A percentile compares a stretch with the other conserved stretches of the same genome.
These are phyloP conservation scores for Xylaria sp. DNA, from an alignment of 2,329 filamentous ascomycete genomes.

Conservation along the genomic window DNA sequence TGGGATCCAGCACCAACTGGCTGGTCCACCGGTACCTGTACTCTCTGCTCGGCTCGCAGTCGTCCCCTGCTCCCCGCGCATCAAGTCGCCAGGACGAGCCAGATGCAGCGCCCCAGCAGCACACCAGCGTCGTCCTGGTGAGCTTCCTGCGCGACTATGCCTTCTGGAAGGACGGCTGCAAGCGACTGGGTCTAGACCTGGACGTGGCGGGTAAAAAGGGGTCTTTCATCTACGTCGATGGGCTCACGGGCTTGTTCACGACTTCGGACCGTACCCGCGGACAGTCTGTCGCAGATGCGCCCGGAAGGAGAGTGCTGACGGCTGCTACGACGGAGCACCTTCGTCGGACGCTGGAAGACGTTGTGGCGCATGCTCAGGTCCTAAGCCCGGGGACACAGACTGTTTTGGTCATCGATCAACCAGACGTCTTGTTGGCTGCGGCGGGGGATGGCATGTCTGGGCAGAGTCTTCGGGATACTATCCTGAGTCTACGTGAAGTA, in stretches of 20 bases:
- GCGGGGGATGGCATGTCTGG: slow-evolving; percentile 52
- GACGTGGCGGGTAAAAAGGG: slow-evolving; percentile 61
- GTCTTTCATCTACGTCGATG: slow-evolving; percentile 77
- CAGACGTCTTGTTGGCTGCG: slow-evolving; percentile 68
- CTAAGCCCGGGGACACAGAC: slow-evolving; percentile 45
- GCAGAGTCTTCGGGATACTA: slow-evolving; percentile 57
- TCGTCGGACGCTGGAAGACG: slow-evolving; percentile 46
- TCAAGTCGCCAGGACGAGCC: slow-evolving; percentile 15
- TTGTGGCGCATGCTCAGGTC: slow-evolving; percentile 44
- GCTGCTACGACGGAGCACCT: slow-evolving; percentile 46
- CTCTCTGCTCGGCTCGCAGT: slow-evolving; percentile 46
- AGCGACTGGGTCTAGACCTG: slow-evolving; percentile 75
- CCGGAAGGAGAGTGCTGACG: slow-evolving; percentile 35
- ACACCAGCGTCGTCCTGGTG: slow-evolving; percentile 70
- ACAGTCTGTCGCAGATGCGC: slow-evolving; percentile 3
- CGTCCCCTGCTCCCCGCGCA: slow-evolving; percentile 15
- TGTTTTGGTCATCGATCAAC: slow-evolving; percentile 69
- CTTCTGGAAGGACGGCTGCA: slow-evolving; percentile 78
- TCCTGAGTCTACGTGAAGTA: slow-evolving; percentile 69
- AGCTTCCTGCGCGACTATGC: slow-evolving; percentile 80
- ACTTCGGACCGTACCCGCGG: slow-evolving; percentile 12
- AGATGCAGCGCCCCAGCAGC: slow-evolving; percentile 39
- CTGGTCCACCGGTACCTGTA: slow-evolving; percentile 63
- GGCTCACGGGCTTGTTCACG: slow-evolving; percentile 64
- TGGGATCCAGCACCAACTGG: slow-evolving; percentile 70